Evolutionary conservation across 2,329 filamentous ascomycete genomes (phyloP), one percentile per base, ranked within the genome.

Genomic region (Stagonosporopsis rhizophila): DNA sequence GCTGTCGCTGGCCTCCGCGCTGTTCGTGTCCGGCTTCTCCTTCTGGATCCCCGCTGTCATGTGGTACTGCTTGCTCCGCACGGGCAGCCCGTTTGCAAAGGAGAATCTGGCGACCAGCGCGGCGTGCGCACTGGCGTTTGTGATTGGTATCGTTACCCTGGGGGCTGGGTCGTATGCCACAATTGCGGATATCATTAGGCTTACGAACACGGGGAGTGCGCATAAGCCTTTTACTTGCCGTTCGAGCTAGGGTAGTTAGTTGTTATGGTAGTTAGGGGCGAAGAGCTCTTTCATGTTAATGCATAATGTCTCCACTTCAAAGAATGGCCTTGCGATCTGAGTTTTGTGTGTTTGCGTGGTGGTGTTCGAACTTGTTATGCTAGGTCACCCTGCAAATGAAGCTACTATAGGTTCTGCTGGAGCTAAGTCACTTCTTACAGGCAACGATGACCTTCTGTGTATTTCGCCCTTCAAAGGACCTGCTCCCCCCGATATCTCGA

Each of bases 21-120:
- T 60, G 11, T 60, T 60, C 49, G 57, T 60, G 5, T 57, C 53
- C 1, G 57, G 57, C 11, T 60, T 60, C 57, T 57, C 53, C 8
- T 60, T 60, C 57, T 60, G 48, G 48, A 60, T 60, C 27, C 57
- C 57, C 7, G 57, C 57, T 1, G 53, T 60, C 11, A 60, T 60
- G 57, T 60, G 57, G 57, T 60, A 42, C 42, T 45, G 48, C 42
- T 45, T 60, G 34, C 57, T 60, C 2, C 48, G 49, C 30, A 42
- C 30, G 1, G 57, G 57, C n/a, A 53, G 49, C 12, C 49, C 48
- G 8, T 60, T 53, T 19, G 57, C 39, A 23, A 50, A 44, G 45
- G 42, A 60, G 45, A 60, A 60, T 20, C 25, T 60, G 32, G 35
- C 32, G 1, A 51, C 40, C 28, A 57, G 53, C 30, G 53, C 57